A percentile compares a stretch with the other conserved stretches of the same genome.
Conservation (phyloP, 1,284 basidiomycete genomes). For the Puccinia triticina region DNA sequence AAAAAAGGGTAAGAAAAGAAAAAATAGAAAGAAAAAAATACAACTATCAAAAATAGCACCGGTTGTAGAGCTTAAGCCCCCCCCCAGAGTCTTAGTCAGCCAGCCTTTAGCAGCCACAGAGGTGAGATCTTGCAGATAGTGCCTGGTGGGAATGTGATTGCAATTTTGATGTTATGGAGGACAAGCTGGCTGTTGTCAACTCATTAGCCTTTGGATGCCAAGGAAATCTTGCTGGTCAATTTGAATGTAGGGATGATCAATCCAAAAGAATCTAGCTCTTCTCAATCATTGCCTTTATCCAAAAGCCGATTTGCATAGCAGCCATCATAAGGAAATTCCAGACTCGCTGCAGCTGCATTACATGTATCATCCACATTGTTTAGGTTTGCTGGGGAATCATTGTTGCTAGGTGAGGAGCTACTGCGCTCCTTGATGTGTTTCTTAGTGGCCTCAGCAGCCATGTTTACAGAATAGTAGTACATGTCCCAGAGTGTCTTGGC, state of each 20-base stretch:
- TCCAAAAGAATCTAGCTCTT: neutral
- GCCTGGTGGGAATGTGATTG: neutral
- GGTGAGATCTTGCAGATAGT: neutral
- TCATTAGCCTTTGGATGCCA: neutral
- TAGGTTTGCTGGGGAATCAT: too few relatives aligned
- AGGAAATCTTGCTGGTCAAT: neutral
- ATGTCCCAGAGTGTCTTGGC: neutral
- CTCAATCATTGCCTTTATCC: neutral
- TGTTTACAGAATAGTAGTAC: neutral
- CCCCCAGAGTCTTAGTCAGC: too few relatives aligned
- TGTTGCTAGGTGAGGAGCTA: neutral
- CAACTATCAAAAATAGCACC: too few relatives aligned
- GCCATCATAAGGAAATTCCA: neutral
- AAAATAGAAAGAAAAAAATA: too few relatives aligned
- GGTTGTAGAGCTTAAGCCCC: too few relatives aligned
- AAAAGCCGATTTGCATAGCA: neutral
- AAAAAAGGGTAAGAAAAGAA: too few relatives aligned
- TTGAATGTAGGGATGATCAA: neutral
- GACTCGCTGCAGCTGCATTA: neutral
- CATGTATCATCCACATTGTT: neutral
- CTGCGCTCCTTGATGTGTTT: neutral
- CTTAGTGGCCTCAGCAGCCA: neutral
- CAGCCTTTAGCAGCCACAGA: too few relatives aligned
- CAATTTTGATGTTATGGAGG: neutral
- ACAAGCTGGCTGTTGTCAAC: neutral